These are phyloP conservation scores for Colletotrichum nymphaeae DNA, from an alignment of 2,329 filamentous ascomycete genomes.

Conservation along the genomic window DNA sequence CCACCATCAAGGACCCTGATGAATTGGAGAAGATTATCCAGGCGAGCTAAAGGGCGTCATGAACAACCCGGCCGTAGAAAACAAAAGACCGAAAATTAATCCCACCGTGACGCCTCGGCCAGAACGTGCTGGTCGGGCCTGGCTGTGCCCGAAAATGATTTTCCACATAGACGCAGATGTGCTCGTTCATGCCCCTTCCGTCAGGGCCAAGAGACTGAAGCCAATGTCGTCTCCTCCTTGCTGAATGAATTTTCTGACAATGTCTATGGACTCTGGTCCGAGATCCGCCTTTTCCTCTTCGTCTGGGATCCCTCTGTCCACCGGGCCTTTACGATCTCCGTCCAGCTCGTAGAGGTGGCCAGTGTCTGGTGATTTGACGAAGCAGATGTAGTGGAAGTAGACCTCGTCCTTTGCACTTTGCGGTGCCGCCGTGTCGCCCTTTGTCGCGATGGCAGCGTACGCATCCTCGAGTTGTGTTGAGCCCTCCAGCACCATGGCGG, in stretches of 20 bases:
- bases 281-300: conserved; percentile 59
- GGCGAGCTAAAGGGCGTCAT: conserved; percentile 20
- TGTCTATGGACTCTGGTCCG: conserved; percentile 68
- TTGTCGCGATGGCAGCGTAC: conserved; percentile 69
- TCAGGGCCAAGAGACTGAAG: conserved; percentile 47
- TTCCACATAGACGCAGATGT: not conserved
- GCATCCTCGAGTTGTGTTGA: conserved; percentile 73
- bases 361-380: conserved; percentile 68
- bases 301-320: conserved; percentile 58
- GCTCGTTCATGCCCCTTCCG: conserved; percentile 15
- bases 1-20: conserved; percentile 74
- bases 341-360: conserved; percentile 74
- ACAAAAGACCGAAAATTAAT: not conserved
- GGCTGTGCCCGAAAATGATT: not conserved
- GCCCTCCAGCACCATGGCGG: conserved; percentile 73
- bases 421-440: conserved; percentile 73
- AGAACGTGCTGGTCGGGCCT: too few relatives aligned
- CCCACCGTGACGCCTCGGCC: not conserved
- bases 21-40: conserved; percentile 66
- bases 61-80: not conserved
- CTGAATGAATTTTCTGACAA: conserved; percentile 52
- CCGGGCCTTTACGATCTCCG: conserved; percentile 73
- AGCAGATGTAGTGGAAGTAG: conserved; percentile 79
- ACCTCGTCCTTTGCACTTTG: conserved; percentile 68
- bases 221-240: conserved; percentile 41